Evolutionary conservation across 108 stramenopile species (phyloP).

Genomic region (Cyclotella atomus): DNA sequence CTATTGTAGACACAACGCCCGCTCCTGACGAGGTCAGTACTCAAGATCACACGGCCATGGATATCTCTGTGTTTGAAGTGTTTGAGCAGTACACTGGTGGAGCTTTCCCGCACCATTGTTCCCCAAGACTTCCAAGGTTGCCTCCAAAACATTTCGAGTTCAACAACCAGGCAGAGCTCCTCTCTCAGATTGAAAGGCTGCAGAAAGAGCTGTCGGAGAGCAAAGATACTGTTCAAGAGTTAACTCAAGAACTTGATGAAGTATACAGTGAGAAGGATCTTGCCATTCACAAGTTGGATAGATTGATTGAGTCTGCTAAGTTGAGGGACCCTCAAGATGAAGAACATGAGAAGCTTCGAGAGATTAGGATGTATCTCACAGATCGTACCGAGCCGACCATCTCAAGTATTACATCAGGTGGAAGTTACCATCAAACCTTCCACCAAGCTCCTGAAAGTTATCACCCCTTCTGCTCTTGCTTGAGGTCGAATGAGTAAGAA

Average conservation of each 20-base stretch:
- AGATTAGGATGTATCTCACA: constrained; percentile 7
- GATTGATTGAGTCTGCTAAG: constrained; percentile 6
- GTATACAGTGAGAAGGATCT: constrained; percentile 9
- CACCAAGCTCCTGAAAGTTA: background rate
- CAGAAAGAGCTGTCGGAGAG: constrained; percentile 2
- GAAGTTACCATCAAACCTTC: background rate
- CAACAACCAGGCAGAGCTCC: background rate
- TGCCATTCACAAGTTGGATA: constrained; percentile 8
- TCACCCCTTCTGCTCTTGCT: background rate
- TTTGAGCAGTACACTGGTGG: constrained; percentile 3
- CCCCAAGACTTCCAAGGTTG: background rate
- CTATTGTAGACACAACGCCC: background rate
- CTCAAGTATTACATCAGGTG: background rate
- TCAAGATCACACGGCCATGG: background rate
- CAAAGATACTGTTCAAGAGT: background rate
- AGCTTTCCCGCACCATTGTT: background rate
- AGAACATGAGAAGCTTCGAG: background rate
- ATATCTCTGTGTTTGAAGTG: constrained; percentile 7
- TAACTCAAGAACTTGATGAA: constrained; percentile 13
- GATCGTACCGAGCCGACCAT: constrained; percentile 15
- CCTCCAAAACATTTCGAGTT: background rate
- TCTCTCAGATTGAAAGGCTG: constrained; percentile 6
- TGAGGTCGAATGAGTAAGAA: background rate
- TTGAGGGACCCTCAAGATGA: background rate
- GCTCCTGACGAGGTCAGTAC: background rate